Conservation (phyloP, 192 early-diverging fungal species). For the Gonapodya prolifera region DNA sequence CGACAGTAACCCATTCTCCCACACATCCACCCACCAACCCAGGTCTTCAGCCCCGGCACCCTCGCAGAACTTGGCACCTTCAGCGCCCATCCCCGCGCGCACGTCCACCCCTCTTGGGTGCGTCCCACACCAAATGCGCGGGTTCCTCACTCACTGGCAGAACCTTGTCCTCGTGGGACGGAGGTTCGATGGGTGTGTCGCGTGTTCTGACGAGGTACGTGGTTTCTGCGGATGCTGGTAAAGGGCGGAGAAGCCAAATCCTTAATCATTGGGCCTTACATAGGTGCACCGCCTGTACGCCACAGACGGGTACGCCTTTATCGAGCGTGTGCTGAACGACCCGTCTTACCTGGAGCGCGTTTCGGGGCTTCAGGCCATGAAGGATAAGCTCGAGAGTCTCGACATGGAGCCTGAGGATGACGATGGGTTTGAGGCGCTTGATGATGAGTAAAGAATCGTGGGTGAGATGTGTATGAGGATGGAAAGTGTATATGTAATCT, state of each 20-base stretch:
- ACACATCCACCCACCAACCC: too few species aligned
- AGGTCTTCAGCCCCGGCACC: slow-evolving; percentile 15
- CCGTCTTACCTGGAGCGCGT: slow-evolving; percentile 74
- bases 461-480: too few species aligned
- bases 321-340: slow-evolving; percentile 55
- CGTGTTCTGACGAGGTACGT: slow-evolving; percentile 59
- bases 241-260: neutral
- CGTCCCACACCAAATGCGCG: slow-evolving; percentile 89
- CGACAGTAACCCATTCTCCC: neutral
- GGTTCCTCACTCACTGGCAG: slow-evolving; percentile 74
- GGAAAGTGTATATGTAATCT: too few species aligned
- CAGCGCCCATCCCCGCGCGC: neutral
- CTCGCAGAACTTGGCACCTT: slow-evolving; percentile 22
- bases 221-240: neutral
- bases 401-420: slow-evolving; percentile 48
- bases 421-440: slow-evolving; percentile 47
- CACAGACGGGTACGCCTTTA: slow-evolving; percentile 55
- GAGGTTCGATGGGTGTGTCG: slow-evolving; percentile 80
- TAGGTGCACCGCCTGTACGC: slow-evolving; percentile 46
- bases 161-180: slow-evolving; percentile 73
- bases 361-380: slow-evolving; percentile 67
- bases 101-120: slow-evolving; percentile 44
- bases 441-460: too few species aligned
- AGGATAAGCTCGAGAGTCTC: slow-evolving; percentile 14
- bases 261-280: neutral